Evolutionary conservation across 2,329 filamentous ascomycete species (phyloP).

Genomic region (Aspergillus oerlinghausenensis): DNA sequence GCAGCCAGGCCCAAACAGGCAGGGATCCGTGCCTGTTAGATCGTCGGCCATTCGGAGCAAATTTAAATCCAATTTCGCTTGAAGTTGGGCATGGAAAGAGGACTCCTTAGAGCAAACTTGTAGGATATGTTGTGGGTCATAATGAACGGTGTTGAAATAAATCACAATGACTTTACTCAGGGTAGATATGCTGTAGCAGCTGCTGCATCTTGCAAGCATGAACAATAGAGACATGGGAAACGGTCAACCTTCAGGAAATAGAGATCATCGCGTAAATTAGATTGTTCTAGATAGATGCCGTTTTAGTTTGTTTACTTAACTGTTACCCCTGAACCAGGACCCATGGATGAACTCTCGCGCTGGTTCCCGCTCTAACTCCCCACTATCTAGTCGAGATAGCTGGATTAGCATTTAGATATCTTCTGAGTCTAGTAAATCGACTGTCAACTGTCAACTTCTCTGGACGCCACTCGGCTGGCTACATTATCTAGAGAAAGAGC

Average conservation of each 20-base stretch:
- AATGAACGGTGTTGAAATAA: neutral
- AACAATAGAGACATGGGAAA: no score
- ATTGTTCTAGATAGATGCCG: no score
- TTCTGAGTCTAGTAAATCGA: no score
- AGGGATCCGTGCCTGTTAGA: conserved; percentile 1
- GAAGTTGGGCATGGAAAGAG: neutral
- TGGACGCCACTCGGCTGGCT: no score
- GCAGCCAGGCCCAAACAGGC: neutral
- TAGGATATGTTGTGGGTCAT: neutral
- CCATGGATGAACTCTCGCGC: neutral
- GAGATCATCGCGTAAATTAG: no score
- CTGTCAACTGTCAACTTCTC: neutral
- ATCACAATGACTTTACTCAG: neutral
- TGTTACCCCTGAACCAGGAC: neutral
- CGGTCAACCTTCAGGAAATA: no score
- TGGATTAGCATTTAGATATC: no score
- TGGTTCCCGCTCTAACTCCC: neutral
- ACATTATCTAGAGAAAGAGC: no score
- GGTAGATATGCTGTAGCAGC: neutral
- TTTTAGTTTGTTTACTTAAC: neutral
- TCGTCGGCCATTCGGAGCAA: neutral
- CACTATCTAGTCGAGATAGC: no score
- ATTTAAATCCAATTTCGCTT: neutral
- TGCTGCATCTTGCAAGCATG: no score
- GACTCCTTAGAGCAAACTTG: neutral